phyloP scores from a whole-genome alignment of 768 basidiomycete genomes.

The Lactifluus pinguis region DNA sequence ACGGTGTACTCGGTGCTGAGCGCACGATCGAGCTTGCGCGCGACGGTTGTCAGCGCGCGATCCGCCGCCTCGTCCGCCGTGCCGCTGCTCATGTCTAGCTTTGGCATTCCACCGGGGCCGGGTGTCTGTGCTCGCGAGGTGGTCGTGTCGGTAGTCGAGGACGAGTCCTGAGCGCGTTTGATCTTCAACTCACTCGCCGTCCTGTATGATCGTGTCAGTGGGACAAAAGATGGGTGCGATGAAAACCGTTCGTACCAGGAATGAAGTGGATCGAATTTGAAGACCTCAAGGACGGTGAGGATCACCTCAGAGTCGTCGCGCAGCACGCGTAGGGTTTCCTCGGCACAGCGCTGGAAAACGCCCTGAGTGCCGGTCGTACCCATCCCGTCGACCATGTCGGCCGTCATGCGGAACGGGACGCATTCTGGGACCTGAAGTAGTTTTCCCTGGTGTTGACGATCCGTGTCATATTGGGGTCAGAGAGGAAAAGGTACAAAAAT shows the following conservation, averaged over 20 bases:
- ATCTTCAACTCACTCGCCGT: slow-evolving; percentile 71
- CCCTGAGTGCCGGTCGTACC: slow-evolving; percentile 85
- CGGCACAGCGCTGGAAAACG: slow-evolving; percentile 90
- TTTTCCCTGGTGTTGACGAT: slow-evolving; percentile 50
- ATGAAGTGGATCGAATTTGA: slow-evolving; percentile 93
- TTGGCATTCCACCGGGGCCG: slow-evolving; percentile 31
- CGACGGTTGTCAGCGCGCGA: slow-evolving; percentile 72
- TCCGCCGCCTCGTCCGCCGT: slow-evolving; percentile 82
- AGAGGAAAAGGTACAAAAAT: background rate
- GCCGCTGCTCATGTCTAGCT: slow-evolving; percentile 55
- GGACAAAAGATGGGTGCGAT: background rate
- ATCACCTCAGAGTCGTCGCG: slow-evolving; percentile 79
- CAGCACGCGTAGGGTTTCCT: slow-evolving; percentile 89
- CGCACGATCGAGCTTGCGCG: slow-evolving; percentile 72
- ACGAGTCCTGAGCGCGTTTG: slow-evolving; percentile 45
- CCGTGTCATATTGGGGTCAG: background rate
- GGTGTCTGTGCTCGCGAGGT: slow-evolving; percentile 23
- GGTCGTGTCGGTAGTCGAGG: slow-evolving; percentile 22
- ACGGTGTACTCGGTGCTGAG: slow-evolving; percentile 91
- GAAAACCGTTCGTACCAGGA: slow-evolving; percentile 54
- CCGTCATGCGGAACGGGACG: slow-evolving; percentile 92
- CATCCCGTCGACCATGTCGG: slow-evolving; percentile 91
- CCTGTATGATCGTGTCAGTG: slow-evolving; percentile 36
- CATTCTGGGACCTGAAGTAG: slow-evolving; percentile 69
- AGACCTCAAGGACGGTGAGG: slow-evolving; percentile 92